Base-by-base conservation (phyloP, 1,284 basidiomycete genomes). In the Ustilago trichophora region DNA sequence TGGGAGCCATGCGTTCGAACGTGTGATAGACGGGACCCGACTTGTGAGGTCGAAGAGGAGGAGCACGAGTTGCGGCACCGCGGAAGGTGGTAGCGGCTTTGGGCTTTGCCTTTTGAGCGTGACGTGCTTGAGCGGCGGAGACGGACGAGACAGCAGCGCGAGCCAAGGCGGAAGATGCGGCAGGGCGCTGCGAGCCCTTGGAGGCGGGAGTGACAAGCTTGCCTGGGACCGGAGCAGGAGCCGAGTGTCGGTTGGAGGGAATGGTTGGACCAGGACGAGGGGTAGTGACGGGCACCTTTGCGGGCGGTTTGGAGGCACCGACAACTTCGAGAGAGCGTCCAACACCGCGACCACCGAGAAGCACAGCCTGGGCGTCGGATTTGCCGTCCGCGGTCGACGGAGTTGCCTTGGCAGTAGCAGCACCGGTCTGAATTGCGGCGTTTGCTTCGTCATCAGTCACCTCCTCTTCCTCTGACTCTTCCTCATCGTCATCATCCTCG, bases 381-480 rank as follows among this genome's bases (percentile, higher is more conserved):
- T 52, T 43, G 12, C 36, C 36, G n/a, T 53, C 45, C 18, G 42
- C 40, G 15, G 29, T 25, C 10, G 40, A 21, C 10, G 46, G 21
- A 16, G 46, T 48, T 22, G 57, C 26, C 33, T 43, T 56, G 11
- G 27, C 29, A 5, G 52, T 8, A 4, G 27, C 54, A 15, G 26
- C 6, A 3, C 19, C 16, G 2, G 48, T 11, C 19, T 42, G 38
- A 21, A 33, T 22, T 5, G 40, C 38, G 15, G 25, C 31, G 3
- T 48, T 45, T 2, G 45, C 47, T 13, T 73, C 47, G 41, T 63
- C 64, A 18, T 64, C 64, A 0, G 75, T 75, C 26, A 83, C 82
- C 0, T 83, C 84, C 16, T 75, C 80, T 35, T 82, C 82, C 3
- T 58, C 76, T 3, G 72, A 73, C 5, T 68, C 78, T 4, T 75